phyloP scores from a whole-genome alignment of 2,329 filamentous ascomycete genomes.

The Ophiocordyceps camponoti-floridani region DNA sequence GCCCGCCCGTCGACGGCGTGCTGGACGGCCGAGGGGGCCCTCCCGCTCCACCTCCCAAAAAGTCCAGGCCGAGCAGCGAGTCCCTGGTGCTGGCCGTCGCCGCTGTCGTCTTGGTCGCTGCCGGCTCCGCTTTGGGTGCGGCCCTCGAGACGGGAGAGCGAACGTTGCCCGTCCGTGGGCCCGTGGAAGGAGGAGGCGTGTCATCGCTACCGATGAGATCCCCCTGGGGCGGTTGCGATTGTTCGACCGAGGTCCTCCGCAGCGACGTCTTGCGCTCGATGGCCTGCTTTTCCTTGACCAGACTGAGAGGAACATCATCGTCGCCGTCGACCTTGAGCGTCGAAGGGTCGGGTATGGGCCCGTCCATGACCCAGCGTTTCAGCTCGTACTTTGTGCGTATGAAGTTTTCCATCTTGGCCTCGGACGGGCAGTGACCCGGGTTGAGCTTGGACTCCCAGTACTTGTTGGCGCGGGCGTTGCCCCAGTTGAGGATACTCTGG shows the following conservation, averaged over 20 bases:
- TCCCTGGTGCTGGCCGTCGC: conserved; percentile 46
- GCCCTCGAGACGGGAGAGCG: conserved; percentile 44
- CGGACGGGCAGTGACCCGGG: conserved; percentile 77
- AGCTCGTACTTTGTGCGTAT: conserved; percentile 98
- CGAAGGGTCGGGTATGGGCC: conserved; percentile 80
- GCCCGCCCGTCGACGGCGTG: conserved; percentile 43
- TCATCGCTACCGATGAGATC: conserved; percentile 76
- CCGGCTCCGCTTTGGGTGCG: conserved; percentile 41
- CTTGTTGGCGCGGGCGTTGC: conserved; percentile 91
- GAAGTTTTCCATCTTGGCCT: conserved; percentile 98
- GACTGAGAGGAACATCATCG: conserved; percentile 53
- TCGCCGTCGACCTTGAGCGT: conserved; percentile 71
- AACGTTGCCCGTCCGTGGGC: conserved; percentile 50
- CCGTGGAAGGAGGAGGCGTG: conserved; percentile 27
- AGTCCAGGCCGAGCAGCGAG: conserved; percentile 81
- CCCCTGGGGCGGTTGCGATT: conserved; percentile 31
- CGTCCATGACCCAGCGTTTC: conserved; percentile 99
- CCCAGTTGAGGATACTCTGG: conserved; percentile 86
- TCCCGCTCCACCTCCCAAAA: conserved; percentile 59
- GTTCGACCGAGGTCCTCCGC: conserved; percentile 39
- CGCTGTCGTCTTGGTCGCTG: conserved; percentile 43
- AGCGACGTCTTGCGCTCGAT: conserved; percentile 40
- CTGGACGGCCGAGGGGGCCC: conserved; percentile 69
- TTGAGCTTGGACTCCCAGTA: conserved; percentile 97
- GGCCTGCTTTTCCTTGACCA: conserved; percentile 49